Percentiles rank a stretch among this genome's conserved stretches.
Evolutionary conservation across 2,329 filamentous ascomycete genomes (phyloP).

Genomic region (Clonostachys byssicola): DNA sequence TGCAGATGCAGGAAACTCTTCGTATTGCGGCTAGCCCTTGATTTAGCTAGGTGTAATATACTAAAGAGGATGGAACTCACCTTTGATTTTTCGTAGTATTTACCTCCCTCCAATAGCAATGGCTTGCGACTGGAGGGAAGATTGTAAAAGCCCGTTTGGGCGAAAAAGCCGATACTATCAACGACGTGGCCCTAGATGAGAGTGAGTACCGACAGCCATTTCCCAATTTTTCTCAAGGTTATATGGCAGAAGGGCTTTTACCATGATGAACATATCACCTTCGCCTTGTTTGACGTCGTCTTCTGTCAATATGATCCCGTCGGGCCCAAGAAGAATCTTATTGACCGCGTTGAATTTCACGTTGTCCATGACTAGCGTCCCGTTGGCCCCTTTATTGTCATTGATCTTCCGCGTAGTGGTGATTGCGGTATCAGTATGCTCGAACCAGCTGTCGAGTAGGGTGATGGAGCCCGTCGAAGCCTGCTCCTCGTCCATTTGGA

Average conservation of each 20-base stretch:
- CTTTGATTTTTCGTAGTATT: slow-evolving; percentile 70
- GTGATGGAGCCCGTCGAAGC: slow-evolving; percentile 68
- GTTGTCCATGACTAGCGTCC: slow-evolving; percentile 43
- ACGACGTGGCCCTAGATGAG: slow-evolving; percentile 17
- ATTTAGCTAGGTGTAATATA: neutral
- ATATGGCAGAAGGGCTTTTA: slow-evolving; percentile 1
- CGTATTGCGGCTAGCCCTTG: slow-evolving; percentile 60
- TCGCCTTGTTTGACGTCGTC: slow-evolving; percentile 3
- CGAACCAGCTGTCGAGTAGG: slow-evolving; percentile 69
- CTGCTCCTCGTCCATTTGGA: slow-evolving; percentile 57
- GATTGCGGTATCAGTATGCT: slow-evolving; percentile 63
- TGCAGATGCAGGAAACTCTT: slow-evolving; percentile 45
- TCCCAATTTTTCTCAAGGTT: neutral
- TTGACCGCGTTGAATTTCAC: slow-evolving; percentile 29
- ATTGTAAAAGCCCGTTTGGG: slow-evolving; percentile 13
- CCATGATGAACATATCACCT: slow-evolving; percentile 16
- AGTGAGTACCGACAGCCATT: neutral
- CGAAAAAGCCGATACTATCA: slow-evolving; percentile 10
- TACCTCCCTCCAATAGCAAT: slow-evolving; percentile 44
- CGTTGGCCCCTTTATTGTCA: slow-evolving; percentile 27
- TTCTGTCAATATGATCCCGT: slow-evolving; percentile 9
- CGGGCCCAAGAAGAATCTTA: slow-evolving; percentile 15
- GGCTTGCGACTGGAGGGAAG: slow-evolving; percentile 7
- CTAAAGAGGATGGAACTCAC: slow-evolving; percentile 4
- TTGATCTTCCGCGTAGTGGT: slow-evolving; percentile 47